Base-by-base conservation (phyloP, 768 basidiomycete genomes). In the Asterophora parasitica region DNA sequence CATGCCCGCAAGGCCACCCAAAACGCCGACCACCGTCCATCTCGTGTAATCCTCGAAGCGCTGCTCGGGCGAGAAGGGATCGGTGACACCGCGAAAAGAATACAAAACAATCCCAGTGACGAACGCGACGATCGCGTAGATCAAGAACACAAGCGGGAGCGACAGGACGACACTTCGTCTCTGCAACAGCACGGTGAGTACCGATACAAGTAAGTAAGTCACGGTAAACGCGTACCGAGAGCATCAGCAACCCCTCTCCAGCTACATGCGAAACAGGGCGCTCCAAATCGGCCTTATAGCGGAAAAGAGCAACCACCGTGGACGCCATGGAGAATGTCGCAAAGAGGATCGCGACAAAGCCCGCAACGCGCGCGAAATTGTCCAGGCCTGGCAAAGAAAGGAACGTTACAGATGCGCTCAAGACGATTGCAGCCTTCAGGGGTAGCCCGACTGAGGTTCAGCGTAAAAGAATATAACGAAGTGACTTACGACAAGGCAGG, bases 321-420 rank as follows among this genome's bases (percentile, higher is more conserved):
- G 85, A 76, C 30, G 77, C 70, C 74, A 91, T 82, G 54, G 84
- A 81, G 51, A 81, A 74, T 0, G 81, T 74, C 7, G 88, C 82
- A 60, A 83, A 82, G 49, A 84, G 66, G 43, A 85, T 77, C 27
- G 85, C 80, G 11, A 87, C 69, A 55, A 91, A 74, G 27, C 80
- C 82, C 17, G 81, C 77, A 40, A 82, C 70, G 47, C 87, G 77
- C 47, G 83, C 68, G 52, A 83, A 53, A 49, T 70, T 75, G 62
- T 84, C 82, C 64, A 92, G 55, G 32, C 82, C 85, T 56, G 89
- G 88, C 44, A 92, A 74, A 42, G 85, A 79, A 61, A 92, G 76
- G 67, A 90, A 82, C 20, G 87, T 89, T 48, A 89, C 84, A 33
- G 88, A 86, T 27, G 87, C 83, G 55, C 89, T 89, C 49, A 91